These are phyloP conservation scores for Scalesia atractyloides DNA, from an alignment of 129 eudicot species.

Conservation along the genomic window DNA sequence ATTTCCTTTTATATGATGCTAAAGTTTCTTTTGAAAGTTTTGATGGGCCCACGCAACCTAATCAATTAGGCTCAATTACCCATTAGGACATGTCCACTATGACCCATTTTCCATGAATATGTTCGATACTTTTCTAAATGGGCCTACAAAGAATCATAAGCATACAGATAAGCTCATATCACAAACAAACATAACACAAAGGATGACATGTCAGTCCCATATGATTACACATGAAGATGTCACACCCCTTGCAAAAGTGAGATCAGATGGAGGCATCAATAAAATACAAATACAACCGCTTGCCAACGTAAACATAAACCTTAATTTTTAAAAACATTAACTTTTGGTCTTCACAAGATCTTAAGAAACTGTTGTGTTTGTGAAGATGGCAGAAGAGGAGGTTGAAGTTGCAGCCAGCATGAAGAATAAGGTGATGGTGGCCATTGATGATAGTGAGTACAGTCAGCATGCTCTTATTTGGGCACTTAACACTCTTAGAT, in stretches of 20 bases:
- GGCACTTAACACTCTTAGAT: constrained; percentile 36
- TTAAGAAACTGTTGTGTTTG: not conserved
- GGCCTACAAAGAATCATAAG: not conserved
- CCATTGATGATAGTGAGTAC: constrained; percentile 42
- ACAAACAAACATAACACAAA: constrained; percentile 14
- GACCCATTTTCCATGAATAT: too few species aligned
- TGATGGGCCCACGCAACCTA: too few species aligned
- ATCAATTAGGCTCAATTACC: too few species aligned
- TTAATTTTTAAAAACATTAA: not conserved
- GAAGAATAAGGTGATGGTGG: constrained; percentile 50
- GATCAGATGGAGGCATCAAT: not conserved
- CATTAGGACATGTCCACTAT: too few species aligned
- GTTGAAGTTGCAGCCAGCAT: constrained; percentile 4
- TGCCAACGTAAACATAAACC: not conserved
- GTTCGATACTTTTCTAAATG: not conserved
- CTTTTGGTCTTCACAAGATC: not conserved
- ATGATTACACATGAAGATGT: constrained; percentile 25
- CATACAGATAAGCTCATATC: constrained; percentile 17
- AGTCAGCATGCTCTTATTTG: constrained; percentile 42
- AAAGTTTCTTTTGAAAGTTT: too few species aligned
- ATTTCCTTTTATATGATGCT: too few species aligned
- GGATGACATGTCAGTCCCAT: constrained; percentile 13
- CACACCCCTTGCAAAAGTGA: not conserved
- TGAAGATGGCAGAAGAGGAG: constrained; percentile 22
- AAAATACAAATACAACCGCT: constrained; percentile 1